These are phyloP conservation scores for Daldinia grandis DNA, from an alignment of 495 filamentous ascomycete species.

Conservation along the genomic window DNA sequence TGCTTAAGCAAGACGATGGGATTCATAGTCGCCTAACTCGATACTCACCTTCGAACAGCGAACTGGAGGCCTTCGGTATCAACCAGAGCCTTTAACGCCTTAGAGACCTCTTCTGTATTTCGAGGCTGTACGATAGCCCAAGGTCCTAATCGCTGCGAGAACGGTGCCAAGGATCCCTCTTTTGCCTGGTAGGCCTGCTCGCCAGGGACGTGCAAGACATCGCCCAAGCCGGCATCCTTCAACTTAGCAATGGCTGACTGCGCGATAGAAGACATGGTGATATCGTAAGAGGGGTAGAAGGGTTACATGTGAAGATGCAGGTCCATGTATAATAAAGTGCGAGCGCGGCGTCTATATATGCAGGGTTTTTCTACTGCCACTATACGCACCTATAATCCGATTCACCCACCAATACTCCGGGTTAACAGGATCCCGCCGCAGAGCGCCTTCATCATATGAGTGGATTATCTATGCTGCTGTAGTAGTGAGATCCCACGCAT, in stretches of 20 bases:
- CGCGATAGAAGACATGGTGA: neutral
- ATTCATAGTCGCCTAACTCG: neutral
- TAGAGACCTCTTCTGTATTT: slow-evolving; percentile 47
- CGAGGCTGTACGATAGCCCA: slow-evolving; percentile 50
- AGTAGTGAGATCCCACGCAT: neutral
- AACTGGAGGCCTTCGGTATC: slow-evolving; percentile 24
- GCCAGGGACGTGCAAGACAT: neutral
- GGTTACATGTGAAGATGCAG: neutral
- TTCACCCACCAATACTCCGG: no score
- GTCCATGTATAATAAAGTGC: neutral
- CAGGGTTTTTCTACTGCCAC: neutral
- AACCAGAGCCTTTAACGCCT: slow-evolving; percentile 41
- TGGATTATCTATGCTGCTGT: neutral
- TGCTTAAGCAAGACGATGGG: no score
- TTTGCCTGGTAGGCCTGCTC: neutral
- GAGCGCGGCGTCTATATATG: neutral
- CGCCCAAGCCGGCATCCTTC: neutral
- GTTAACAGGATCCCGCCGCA: neutral
- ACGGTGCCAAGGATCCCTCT: slow-evolving; percentile 29
- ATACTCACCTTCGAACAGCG: neutral
- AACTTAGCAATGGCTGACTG: neutral
- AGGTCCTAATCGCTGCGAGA: slow-evolving; percentile 46
- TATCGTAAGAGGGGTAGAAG: neutral
- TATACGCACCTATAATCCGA: no score
- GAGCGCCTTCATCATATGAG: neutral